phyloP scores from a whole-genome alignment of 192 early-diverging fungal genomes.

The Coemansia sp. region DNA sequence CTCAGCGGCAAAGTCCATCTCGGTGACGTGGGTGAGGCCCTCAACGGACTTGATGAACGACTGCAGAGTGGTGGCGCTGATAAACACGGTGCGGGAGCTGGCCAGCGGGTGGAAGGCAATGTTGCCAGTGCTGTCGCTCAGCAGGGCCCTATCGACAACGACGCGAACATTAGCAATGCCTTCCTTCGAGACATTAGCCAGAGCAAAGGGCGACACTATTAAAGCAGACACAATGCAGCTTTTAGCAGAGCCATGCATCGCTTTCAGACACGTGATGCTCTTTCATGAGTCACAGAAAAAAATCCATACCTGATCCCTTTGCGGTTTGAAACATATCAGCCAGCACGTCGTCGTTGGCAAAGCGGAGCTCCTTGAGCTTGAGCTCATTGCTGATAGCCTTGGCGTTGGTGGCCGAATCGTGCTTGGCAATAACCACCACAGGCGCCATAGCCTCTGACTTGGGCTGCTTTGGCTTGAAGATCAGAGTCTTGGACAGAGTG shows the following conservation, averaged over 20 bases:
- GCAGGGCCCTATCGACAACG: conserved; percentile 69
- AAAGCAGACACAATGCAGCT: not conserved
- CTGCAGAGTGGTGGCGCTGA: conserved; percentile 57
- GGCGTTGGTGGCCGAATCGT: conserved; percentile 54
- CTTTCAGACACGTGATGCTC: not conserved
- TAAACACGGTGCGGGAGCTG: conserved; percentile 58
- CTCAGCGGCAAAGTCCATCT: conserved; percentile 58
- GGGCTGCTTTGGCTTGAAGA: conserved; percentile 78
- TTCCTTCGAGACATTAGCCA: conserved; percentile 61
- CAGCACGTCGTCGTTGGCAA: conserved; percentile 70
- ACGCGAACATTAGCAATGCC: conserved; percentile 61
- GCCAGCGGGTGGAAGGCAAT: conserved; percentile 71
- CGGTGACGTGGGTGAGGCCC: conserved; percentile 58
- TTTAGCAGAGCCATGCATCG: conserved; percentile 6
- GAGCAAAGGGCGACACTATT: conserved; percentile 73
- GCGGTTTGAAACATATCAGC: conserved; percentile 52
- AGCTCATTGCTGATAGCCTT: conserved; percentile 57
- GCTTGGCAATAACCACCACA: conserved; percentile 63
- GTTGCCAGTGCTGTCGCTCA: conserved; percentile 34
- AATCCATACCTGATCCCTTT: conserved; percentile 60
- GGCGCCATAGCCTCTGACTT: conserved; percentile 62
- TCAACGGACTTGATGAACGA: conserved; percentile 57
- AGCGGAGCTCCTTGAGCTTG: conserved; percentile 68
- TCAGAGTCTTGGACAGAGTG: conserved; percentile 67
- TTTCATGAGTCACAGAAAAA: conserved; percentile 19